Percentiles rank a stretch among this genome's conserved stretches.
Conservation (phyloP, 2,329 filamentous ascomycete species). For the Xylariaceae sp. region DNA sequence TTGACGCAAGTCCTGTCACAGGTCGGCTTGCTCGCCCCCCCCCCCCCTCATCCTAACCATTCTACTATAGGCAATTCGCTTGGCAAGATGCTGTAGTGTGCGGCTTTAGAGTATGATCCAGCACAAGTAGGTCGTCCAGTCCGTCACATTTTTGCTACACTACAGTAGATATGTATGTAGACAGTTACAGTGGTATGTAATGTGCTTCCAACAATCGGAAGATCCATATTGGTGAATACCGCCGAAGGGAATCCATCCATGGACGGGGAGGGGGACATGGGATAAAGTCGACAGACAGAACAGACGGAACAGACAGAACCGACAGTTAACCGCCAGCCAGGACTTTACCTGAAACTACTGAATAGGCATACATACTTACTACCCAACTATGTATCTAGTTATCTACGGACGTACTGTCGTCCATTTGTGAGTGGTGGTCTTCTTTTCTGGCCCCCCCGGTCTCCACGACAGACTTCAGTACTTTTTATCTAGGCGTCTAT, state of each 20-base stretch:
- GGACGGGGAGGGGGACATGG: not conserved
- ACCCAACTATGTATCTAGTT: too few species aligned
- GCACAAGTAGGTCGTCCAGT: too few species aligned
- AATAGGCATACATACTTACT: too few species aligned
- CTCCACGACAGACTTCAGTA: not conserved
- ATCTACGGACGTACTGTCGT: too few species aligned
- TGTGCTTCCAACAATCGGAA: not conserved
- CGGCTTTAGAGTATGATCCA: too few species aligned
- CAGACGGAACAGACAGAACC: not conserved
- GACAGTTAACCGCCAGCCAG: not conserved
- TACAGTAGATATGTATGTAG: not conserved
- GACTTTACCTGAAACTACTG: not conserved
- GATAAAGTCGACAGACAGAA: not conserved
- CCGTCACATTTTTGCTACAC: not conserved
- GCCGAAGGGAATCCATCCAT: not conserved
- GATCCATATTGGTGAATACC: not conserved
- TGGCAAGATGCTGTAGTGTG: not conserved
- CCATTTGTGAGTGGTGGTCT: too few species aligned
- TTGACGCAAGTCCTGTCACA: not conserved
- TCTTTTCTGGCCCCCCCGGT: not conserved
- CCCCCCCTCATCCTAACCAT: not conserved
- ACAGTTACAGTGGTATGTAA: not conserved
- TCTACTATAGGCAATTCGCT: slow-evolving; percentile 3
- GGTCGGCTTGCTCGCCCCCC: too few species aligned
- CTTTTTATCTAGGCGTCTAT: not conserved